Base-by-base conservation (phyloP, 257 asterid genomes). In the Fraxinus cuspidata region DNA sequence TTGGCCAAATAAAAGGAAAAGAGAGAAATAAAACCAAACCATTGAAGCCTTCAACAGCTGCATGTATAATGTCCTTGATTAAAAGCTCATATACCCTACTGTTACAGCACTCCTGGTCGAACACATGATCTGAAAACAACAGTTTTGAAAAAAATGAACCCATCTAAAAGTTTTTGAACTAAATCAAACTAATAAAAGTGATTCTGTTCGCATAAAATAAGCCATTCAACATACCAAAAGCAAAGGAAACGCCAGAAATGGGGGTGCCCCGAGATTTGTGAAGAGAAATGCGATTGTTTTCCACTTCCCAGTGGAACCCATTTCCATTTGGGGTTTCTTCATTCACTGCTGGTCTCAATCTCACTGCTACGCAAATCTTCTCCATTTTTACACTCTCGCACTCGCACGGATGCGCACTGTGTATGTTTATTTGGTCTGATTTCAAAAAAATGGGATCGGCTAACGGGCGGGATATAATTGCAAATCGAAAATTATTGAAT, bases 361-460 rank as follows among this genome's bases (percentile, higher is more conserved):
- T 87, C 83, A 93, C 97, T 10, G 98, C 97, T 9, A 96, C 98
- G 71, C 94, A 87, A 42, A 96, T 90, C 88, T 92, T 96, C 94
- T 96, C 99, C 99, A 96, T 96, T 82, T 38, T 77, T 83, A 75
- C 81, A 34, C 76, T 35, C 82, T 3, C n/a, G 29, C 81, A 9
- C 75, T 34, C 47, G 31, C 56, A 23, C 68, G 76, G 34, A 51
- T 19, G 44, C 44, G 9, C 72, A 34, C 51, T 64, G 29, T 16
- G 21, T 23, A 44, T 34, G 7, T 21, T 9, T 56, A 32, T 58
- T 38, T 29, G 77, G 44, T 69, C 65, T 63, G 38, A 78, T 78
- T 78, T 84, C 64, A 80, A 77, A 70, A 70, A 32, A 0, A 25
- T 21, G 49, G 32, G 38, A 56, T 35, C 44, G 37, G 76, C 11